A percentile compares a stretch with the other conserved stretches of the same genome.
Evolutionary conservation across 1,139 yeast genomes (phyloP).

Genomic region (Nakaseomyces kungkrabaensis): DNA sequence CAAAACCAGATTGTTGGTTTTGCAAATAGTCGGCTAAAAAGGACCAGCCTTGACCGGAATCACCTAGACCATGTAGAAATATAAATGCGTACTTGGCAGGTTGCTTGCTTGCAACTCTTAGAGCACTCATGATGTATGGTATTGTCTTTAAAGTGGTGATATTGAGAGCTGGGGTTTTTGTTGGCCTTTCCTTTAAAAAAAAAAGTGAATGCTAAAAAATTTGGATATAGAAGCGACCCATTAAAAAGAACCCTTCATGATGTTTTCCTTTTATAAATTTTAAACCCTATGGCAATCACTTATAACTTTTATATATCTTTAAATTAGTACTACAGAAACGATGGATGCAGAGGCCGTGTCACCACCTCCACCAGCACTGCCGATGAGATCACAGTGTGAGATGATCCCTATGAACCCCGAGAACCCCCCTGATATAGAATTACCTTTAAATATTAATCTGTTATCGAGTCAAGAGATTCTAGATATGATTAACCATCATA

Average conservation of each 20-base stretch:
- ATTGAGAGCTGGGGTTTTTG: too few species aligned
- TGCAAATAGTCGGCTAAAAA: constrained; percentile 51
- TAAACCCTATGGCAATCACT: too few species aligned
- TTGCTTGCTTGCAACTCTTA: constrained; percentile 31
- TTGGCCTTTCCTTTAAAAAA: too few species aligned
- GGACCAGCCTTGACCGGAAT: constrained; percentile 81
- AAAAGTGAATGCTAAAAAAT: too few species aligned
- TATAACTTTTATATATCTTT: too few species aligned
- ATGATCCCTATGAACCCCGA: neutral
- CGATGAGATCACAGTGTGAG: neutral
- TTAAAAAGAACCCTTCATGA: too few species aligned
- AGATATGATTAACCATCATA: constrained; percentile 14
- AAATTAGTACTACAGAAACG: too few species aligned
- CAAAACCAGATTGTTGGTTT: constrained; percentile 37
- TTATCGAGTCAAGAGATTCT: constrained; percentile 18
- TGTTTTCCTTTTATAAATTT: too few species aligned
- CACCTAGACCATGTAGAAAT: constrained; percentile 87
- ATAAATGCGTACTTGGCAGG: constrained; percentile 61
- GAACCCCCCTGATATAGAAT: constrained; percentile 4
- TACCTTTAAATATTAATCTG: constrained; percentile 22
- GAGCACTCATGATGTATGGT: constrained; percentile 5
- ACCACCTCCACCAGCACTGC: neutral
- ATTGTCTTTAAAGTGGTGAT: too few species aligned
- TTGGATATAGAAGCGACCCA: too few species aligned
- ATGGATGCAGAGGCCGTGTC: neutral